Conservation (phyloP, 2,329 filamentous ascomycete species). For the Fusarium sp. region DNA sequence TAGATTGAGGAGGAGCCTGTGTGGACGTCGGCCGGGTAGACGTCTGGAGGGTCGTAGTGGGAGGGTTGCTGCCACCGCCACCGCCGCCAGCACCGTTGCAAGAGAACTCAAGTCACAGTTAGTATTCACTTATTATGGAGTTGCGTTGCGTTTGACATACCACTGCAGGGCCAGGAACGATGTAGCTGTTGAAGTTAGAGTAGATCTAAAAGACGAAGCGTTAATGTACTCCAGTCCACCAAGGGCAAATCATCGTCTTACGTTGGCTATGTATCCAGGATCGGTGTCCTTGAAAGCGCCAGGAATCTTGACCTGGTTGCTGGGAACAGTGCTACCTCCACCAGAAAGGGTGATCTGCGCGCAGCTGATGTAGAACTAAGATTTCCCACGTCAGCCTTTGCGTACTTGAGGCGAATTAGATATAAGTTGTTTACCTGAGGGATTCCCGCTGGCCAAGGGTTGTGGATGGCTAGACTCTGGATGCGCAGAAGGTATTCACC, state of each 20-base stretch:
- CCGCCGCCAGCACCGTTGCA: conserved; percentile 9
- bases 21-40: background rate
- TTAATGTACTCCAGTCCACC: rapidly evolving
- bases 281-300: conserved; percentile 5
- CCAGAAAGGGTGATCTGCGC: conserved; percentile 9
- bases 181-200: conserved; percentile 16
- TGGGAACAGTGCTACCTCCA: conserved; percentile 2
- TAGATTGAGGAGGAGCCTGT: background rate
- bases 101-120: background rate
- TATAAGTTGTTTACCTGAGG: background rate
- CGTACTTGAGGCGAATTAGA: rapidly evolving
- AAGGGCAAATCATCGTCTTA: rapidly evolving
- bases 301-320: conserved; percentile 13
- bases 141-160: background rate
- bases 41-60: conserved; percentile 1
- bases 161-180: conserved; percentile 1
- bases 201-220: background rate
- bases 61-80: background rate
- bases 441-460: conserved; percentile 2
- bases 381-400: rapidly evolving
- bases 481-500: conserved; percentile 11
- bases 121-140: rapidly evolving
- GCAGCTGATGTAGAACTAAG: conserved; percentile 10
- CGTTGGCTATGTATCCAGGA: conserved; percentile 9
- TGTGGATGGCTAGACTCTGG: conserved; percentile 11